Conservation (phyloP, 768 basidiomycete species). For the Trametes gibbosa region DNA sequence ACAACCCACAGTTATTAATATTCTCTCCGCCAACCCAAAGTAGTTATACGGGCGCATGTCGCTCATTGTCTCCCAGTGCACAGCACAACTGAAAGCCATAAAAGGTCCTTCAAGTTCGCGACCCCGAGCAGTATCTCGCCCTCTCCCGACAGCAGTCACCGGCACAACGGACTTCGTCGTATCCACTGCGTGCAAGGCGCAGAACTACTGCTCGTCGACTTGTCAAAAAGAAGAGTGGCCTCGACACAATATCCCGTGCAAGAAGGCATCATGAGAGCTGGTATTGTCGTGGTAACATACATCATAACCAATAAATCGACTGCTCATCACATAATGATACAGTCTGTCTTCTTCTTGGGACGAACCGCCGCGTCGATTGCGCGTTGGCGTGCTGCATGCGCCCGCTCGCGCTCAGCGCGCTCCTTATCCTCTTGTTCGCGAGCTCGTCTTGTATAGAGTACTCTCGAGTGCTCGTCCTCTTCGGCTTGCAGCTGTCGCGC, state of each 20-base stretch:
- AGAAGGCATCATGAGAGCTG: slow-evolving; percentile 13
- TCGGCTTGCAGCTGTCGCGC: slow-evolving; percentile 79
- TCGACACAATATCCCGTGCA: slow-evolving; percentile 37
- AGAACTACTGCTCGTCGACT: slow-evolving; percentile 34
- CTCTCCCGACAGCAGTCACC: too few species aligned
- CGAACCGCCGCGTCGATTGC: slow-evolving; percentile 5
- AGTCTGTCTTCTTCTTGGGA: slow-evolving; percentile 26
- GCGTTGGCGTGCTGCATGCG: slow-evolving; percentile 5
- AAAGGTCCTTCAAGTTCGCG: too few species aligned
- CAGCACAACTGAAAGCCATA: too few species aligned
- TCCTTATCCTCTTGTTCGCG: slow-evolving; percentile 35
- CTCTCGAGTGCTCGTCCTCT: slow-evolving; percentile 54
- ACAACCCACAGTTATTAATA: too few species aligned
- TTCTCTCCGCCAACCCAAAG: too few species aligned
- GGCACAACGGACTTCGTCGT: too few species aligned
- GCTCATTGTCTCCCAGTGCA: too few species aligned
- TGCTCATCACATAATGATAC: slow-evolving; percentile 24
- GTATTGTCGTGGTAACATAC: neutral
- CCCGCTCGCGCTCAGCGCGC: slow-evolving; percentile 15
- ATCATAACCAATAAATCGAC: neutral
- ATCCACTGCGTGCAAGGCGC: slow-evolving; percentile 37
- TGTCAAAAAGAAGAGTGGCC: slow-evolving; percentile 44
- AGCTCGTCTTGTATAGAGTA: slow-evolving; percentile 34
- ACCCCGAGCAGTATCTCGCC: too few species aligned
- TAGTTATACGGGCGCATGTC: too few species aligned